A percentile compares a stretch with the other conserved stretches of the same genome.
Conservation (phyloP, 495 filamentous ascomycete species). For the Neurospora cerealis region DNA sequence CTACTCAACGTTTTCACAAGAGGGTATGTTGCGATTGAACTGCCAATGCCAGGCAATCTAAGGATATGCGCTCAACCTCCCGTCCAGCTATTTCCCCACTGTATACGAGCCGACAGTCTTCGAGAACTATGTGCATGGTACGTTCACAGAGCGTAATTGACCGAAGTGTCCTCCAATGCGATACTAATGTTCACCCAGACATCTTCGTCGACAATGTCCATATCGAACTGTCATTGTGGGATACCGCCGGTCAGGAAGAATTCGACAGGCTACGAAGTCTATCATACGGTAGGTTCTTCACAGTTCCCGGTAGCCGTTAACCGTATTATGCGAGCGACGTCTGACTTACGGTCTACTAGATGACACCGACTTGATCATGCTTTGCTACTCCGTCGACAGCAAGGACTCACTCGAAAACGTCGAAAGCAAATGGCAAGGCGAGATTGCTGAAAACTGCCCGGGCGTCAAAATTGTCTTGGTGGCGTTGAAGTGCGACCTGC, state of each 20-base stretch:
- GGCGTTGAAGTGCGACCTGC: constrained; percentile 91
- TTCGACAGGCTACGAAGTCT: constrained; percentile 93
- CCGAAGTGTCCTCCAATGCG: not conserved
- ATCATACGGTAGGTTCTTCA: constrained; percentile 55
- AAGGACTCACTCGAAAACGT: constrained; percentile 96
- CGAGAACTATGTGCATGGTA: constrained; percentile 99
- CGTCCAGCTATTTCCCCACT: constrained; percentile 83
- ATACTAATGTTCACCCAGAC: constrained; percentile 40
- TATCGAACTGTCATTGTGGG: constrained; percentile 95
- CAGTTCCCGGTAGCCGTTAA: not conserved
- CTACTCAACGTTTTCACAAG: constrained; percentile 96
- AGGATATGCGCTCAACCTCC: not conserved
- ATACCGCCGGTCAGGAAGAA: constrained; percentile 97
- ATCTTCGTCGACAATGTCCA: constrained; percentile 96
- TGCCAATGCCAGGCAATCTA: not conserved
- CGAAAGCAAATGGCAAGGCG: constrained; percentile 93
- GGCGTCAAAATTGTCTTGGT: constrained; percentile 92
- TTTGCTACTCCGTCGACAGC: constrained; percentile 95
- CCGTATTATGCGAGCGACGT: not conserved
- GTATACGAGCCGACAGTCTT: constrained; percentile 99
- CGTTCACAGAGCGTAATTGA: constrained; percentile 7
- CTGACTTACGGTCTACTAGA: constrained; percentile 25
- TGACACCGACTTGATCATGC: constrained; percentile 96
- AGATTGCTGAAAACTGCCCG: constrained; percentile 95
- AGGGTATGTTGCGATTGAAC: constrained; percentile 50